Conservation (phyloP, 768 basidiomycete species). For the Pulveroboletus frians region DNA sequence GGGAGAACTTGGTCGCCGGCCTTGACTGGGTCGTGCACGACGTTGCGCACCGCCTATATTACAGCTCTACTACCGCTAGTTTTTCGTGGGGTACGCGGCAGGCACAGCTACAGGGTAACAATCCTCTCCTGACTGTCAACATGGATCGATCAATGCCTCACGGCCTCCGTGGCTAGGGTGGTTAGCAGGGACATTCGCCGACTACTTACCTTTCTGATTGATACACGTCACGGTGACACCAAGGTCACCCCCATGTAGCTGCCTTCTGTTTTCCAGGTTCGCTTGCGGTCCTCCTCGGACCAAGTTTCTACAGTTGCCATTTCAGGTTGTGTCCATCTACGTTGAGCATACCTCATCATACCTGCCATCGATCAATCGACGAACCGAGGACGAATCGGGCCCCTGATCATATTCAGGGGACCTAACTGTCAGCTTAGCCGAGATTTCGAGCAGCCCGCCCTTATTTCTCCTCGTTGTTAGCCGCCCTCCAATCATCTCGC, state of each 20-base stretch:
- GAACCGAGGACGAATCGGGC: neutral
- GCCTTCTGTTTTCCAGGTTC: constrained; percentile 5
- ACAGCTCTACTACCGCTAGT: constrained; percentile 42
- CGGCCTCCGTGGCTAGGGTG: constrained; percentile 9
- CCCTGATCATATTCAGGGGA: neutral
- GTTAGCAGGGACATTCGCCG: neutral
- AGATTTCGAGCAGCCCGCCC: neutral
- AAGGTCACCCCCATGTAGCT: neutral
- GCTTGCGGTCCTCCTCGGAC: constrained; percentile 6
- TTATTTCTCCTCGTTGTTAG: neutral
- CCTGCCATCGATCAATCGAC: too few relatives aligned
- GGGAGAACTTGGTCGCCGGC: constrained; percentile 76
- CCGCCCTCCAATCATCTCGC: too few relatives aligned
- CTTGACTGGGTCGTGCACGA: constrained; percentile 91
- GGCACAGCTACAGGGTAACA: constrained; percentile 2
- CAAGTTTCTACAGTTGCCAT: constrained; percentile 4
- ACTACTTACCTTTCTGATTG: constrained; percentile 6
- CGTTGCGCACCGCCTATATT: constrained; percentile 84
- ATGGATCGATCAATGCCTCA: constrained; percentile 5
- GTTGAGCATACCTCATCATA: too few relatives aligned
- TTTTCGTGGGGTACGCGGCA: neutral
- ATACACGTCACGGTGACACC: constrained; percentile 3
- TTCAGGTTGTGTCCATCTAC: constrained; percentile 7
- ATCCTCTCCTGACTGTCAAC: neutral
- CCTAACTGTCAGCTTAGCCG: neutral